Evolutionary conservation across 2,329 filamentous ascomycete species (phyloP).

Genomic region (Xylariaceae sp.): DNA sequence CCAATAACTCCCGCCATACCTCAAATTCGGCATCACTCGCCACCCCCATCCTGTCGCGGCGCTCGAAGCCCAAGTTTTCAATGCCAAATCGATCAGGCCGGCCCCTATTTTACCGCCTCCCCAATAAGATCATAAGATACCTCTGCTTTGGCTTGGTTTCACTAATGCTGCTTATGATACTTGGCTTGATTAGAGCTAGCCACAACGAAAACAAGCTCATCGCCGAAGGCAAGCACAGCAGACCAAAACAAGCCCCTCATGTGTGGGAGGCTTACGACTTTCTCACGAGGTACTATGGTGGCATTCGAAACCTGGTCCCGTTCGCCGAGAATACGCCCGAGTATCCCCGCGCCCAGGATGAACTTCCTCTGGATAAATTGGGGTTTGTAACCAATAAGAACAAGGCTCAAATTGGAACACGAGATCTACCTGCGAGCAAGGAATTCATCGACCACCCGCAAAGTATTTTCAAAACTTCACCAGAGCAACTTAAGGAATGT

Average conservation of each 20-base stretch:
- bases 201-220: slow-evolving; percentile 63
- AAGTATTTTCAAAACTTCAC: slow-evolving; percentile 29
- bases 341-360: slow-evolving; percentile 67
- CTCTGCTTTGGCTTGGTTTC: slow-evolving; percentile 69
- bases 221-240: slow-evolving; percentile 44
- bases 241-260: slow-evolving; percentile 56
- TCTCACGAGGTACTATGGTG: slow-evolving; percentile 84
- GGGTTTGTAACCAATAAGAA: slow-evolving; percentile 31
- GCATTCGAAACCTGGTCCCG: slow-evolving; percentile 67
- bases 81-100: slow-evolving; percentile 28
- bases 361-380: slow-evolving; percentile 41
- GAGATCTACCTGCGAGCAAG: slow-evolving; percentile 42
- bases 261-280: slow-evolving; percentile 84
- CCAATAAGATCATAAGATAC: slow-evolving; percentile 70
- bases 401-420: slow-evolving; percentile 22
- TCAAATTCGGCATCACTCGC: slow-evolving; percentile 38
- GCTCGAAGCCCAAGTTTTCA: slow-evolving; percentile 23
- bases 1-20: slow-evolving; percentile 52
- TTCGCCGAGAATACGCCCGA: slow-evolving; percentile 68
- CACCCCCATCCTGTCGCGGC: slow-evolving; percentile 40
- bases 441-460: slow-evolving; percentile 44
- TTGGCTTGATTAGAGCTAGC: slow-evolving; percentile 70
- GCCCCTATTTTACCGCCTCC: slow-evolving; percentile 55
- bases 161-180: slow-evolving; percentile 70
- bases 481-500: slow-evolving; percentile 65